Conservation (phyloP, 2,329 filamentous ascomycete genomes). For the Cercospora sp. region DNA sequence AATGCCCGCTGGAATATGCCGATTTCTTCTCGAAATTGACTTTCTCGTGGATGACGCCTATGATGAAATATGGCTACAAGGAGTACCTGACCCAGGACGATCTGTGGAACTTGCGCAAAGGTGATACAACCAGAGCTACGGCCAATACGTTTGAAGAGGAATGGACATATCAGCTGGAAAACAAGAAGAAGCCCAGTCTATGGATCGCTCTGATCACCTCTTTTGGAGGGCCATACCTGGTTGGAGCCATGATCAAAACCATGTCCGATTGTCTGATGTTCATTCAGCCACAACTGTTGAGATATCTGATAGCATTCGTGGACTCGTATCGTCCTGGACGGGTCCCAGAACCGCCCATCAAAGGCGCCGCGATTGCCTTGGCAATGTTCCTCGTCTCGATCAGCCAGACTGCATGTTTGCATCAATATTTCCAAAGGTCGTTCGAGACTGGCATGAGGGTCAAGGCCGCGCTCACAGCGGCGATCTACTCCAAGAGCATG, state of each 20-base stretch:
- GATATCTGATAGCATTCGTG: slow-evolving; percentile 80
- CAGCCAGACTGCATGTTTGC: slow-evolving; percentile 83
- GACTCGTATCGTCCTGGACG: slow-evolving; percentile 67
- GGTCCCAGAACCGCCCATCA: slow-evolving; percentile 72
- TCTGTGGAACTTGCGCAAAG: slow-evolving; percentile 83
- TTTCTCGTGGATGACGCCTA: slow-evolving; percentile 97
- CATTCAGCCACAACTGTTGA: slow-evolving; percentile 84
- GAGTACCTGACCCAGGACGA: slow-evolving; percentile 92
- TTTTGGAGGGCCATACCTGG: slow-evolving; percentile 80
- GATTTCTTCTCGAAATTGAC: slow-evolving; percentile 91
- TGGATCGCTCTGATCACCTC: slow-evolving; percentile 84
- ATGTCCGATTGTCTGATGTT: slow-evolving; percentile 84
- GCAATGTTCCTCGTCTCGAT: slow-evolving; percentile 89
- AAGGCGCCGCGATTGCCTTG: slow-evolving; percentile 83
- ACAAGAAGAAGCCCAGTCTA: slow-evolving; percentile 70
- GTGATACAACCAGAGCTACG: slow-evolving; percentile 76
- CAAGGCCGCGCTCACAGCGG: slow-evolving; percentile 83
- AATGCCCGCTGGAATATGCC: slow-evolving; percentile 83
- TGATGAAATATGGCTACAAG: slow-evolving; percentile 95
- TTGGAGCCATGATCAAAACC: slow-evolving; percentile 84
- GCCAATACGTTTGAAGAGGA: slow-evolving; percentile 68
- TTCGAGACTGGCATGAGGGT: slow-evolving; percentile 97
- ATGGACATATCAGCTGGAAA: slow-evolving; percentile 74
- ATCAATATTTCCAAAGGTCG: slow-evolving; percentile 95
- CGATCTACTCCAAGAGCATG: slow-evolving; percentile 91